phyloP scores from a whole-genome alignment of 164 flowering plant species.

The Kalanchoe fedtschenkoi region DNA sequence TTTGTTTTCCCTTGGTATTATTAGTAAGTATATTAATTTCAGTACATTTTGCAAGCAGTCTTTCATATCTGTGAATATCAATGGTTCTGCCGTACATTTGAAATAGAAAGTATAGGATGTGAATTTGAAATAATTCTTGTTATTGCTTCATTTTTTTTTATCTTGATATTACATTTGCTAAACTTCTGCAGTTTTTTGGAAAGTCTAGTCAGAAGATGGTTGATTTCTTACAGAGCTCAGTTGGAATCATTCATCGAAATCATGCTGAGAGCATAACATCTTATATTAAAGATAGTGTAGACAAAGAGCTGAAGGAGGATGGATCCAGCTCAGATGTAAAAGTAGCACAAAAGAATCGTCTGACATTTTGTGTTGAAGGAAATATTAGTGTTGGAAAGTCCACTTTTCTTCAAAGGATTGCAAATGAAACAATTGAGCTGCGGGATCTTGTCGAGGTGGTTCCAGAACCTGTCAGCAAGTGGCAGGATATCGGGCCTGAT shows the following conservation, averaged over 20 bases:
- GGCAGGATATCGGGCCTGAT: conserved; percentile 96
- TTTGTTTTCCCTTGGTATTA: background rate
- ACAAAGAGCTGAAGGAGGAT: conserved; percentile 66
- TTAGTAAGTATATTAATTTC: background rate
- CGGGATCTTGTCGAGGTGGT: conserved; percentile 91
- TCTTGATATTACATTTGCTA: background rate
- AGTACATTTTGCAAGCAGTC: background rate
- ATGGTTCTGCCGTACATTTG: background rate
- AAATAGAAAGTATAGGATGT: no score
- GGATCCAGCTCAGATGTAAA: conserved; percentile 28
- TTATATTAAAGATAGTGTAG: conserved; percentile 72
- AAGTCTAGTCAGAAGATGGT: conserved; percentile 77
- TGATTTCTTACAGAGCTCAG: conserved; percentile 72
- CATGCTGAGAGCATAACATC: conserved; percentile 95
- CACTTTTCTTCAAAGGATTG: conserved; percentile 91
- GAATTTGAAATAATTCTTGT: no score
- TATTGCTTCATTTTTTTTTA: no score
- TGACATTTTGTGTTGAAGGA: conserved; percentile 95
- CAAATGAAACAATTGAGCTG: conserved; percentile 92
- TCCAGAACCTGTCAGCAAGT: conserved; percentile 89
- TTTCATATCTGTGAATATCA: no score
- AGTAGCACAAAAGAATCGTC: conserved; percentile 37
- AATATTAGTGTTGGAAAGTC: conserved; percentile 97
- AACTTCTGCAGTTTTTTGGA: conserved; percentile 61
- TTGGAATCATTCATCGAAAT: conserved; percentile 82